Conservation (phyloP, 345 rosid species). For the Populus ilicifolia region DNA sequence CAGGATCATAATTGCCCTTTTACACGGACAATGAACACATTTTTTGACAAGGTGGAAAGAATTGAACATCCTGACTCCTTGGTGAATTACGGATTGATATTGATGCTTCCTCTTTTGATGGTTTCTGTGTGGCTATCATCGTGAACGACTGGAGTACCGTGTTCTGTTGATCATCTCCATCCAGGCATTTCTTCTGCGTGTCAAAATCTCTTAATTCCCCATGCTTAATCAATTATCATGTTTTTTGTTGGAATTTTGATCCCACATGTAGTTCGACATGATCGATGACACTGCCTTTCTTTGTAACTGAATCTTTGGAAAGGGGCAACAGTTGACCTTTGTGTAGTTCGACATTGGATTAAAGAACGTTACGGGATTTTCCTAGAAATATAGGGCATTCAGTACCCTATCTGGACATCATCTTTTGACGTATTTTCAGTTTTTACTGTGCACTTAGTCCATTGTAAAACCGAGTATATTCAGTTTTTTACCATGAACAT, state of each 20-base stretch:
- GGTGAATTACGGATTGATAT: slow-evolving; percentile 54
- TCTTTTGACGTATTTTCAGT: neutral
- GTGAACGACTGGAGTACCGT: slow-evolving; percentile 10
- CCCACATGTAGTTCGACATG: neutral
- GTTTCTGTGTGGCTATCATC: slow-evolving; percentile 39
- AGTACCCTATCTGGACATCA: neutral
- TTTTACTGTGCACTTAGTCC: no score
- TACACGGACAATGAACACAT: slow-evolving; percentile 27
- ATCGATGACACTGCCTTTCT: neutral
- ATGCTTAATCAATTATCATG: neutral
- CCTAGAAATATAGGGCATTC: neutral
- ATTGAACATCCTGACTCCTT: slow-evolving; percentile 50
- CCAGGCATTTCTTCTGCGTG: neutral
- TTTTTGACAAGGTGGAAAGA: slow-evolving; percentile 35
- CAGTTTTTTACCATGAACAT: neutral
- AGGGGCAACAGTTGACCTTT: neutral
- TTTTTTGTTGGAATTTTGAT: neutral
- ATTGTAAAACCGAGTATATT: no score
- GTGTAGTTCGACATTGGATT: neutral
- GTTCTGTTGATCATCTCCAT: neutral
- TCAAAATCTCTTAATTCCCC: neutral
- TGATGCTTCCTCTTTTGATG: slow-evolving; percentile 48
- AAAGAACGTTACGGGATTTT: no score
- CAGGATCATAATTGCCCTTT: slow-evolving; percentile 51
- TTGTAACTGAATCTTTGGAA: neutral